Evolutionary conservation across 2,329 filamentous ascomycete species (phyloP).

Genomic region (Ilyonectria mors-panacis): DNA sequence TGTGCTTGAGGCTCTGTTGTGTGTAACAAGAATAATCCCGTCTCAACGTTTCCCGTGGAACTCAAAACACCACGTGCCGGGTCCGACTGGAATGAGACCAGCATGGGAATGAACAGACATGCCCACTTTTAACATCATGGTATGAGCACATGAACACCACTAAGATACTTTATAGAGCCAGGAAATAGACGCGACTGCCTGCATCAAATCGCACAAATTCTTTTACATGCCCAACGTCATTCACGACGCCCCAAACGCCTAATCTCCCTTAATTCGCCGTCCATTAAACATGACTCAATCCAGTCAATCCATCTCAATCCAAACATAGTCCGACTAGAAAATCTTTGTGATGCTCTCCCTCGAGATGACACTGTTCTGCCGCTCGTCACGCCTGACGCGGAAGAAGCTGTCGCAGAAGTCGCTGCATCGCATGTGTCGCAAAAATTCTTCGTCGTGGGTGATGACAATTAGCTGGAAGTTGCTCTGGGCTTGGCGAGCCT

Average conservation of each 20-base stretch:
- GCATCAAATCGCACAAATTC: background rate
- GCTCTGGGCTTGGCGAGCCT: conserved; percentile 83
- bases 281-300: background rate
- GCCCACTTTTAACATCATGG: background rate
- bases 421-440: conserved; percentile 92
- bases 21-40: background rate
- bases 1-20: background rate
- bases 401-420: conserved; percentile 96
- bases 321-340: conserved; percentile 45
- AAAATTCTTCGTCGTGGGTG: conserved; percentile 97
- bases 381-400: conserved; percentile 84
- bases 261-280: background rate
- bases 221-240: background rate
- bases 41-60: background rate
- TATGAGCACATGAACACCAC: background rate
- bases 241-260: conserved; percentile 3
- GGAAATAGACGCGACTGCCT: background rate
- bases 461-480: conserved; percentile 99
- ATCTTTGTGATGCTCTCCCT: conserved; percentile 72
- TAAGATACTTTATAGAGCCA: background rate
- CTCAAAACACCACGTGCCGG: background rate
- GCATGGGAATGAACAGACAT: background rate
- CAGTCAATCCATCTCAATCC: background rate
- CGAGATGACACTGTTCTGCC: conserved; percentile 90
- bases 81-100: background rate